A percentile compares a stretch with the other conserved stretches of the same genome.
These are phyloP conservation scores for Venturia aucupariae DNA, from an alignment of 2,329 filamentous ascomycete species.

Conservation along the genomic window DNA sequence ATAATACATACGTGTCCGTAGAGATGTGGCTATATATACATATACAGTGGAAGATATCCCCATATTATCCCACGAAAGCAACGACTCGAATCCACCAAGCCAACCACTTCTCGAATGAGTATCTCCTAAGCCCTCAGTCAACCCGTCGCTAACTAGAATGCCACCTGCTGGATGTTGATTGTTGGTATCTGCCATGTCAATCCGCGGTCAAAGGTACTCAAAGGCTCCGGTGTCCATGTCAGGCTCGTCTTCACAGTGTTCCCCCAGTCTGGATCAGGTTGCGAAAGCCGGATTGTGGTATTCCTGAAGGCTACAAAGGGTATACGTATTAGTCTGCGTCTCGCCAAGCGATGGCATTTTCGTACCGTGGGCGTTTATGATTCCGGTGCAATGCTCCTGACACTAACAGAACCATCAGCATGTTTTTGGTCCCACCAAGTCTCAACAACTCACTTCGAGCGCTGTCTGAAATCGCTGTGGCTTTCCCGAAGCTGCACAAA, in stretches of 20 bases:
- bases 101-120: background rate
- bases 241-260: background rate
- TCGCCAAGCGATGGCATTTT: too few relatives aligned
- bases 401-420: background rate
- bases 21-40: too few relatives aligned
- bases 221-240: background rate
- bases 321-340: background rate
- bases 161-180: constrained; percentile 5
- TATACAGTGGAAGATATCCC: too few relatives aligned
- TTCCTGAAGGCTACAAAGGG: background rate
- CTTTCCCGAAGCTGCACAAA: background rate
- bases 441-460: background rate
- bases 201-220: constrained; percentile 1
- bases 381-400: background rate
- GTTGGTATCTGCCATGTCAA: constrained; percentile 1
- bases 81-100: too few relatives aligned
- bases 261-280: constrained; percentile 1
- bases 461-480: background rate
- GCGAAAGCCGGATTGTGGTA: background rate
- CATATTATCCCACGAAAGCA: too few relatives aligned
- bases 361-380: background rate
- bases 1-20: too few relatives aligned
- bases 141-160: background rate
- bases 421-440: background rate
- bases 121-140: too few relatives aligned